phyloP scores from a whole-genome alignment of 1,284 basidiomycete species.

The Rhodotorula sp. region DNA sequence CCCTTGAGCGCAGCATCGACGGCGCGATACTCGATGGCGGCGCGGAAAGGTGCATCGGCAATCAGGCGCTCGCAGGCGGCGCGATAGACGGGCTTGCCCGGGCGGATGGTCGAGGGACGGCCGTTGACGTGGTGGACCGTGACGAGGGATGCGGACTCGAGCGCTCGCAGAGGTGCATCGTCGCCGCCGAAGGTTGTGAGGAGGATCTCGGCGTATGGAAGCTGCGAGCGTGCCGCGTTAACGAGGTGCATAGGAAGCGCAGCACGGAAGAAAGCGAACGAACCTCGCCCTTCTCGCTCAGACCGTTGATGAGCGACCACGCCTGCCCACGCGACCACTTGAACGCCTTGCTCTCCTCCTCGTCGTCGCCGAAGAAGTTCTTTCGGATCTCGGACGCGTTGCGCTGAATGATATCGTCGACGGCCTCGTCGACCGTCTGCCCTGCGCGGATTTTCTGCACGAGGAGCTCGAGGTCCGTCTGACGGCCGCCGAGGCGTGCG shows the following conservation, averaged over 20 bases:
- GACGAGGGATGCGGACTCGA: constrained; percentile 90
- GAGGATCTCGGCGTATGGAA: constrained; percentile 79
- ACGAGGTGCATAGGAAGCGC: not conserved
- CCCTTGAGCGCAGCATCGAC: constrained; percentile 71
- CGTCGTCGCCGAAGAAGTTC: constrained; percentile 80
- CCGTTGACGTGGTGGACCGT: constrained; percentile 63
- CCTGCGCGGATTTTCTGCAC: constrained; percentile 82
- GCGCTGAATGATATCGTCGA: constrained; percentile 72
- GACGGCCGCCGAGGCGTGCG: constrained; percentile 77
- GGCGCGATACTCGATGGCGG: constrained; percentile 76
- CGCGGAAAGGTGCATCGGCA: constrained; percentile 74
- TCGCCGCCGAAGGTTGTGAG: constrained; percentile 92
- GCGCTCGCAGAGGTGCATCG: constrained; percentile 72
- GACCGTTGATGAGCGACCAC: constrained; percentile 76
- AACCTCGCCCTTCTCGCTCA: constrained; percentile 72
- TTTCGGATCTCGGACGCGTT: constrained; percentile 83
- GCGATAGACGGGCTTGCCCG: constrained; percentile 86
- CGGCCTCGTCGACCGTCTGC: constrained; percentile 70
- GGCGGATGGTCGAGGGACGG: constrained; percentile 77
- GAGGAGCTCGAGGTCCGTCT: constrained; percentile 80
- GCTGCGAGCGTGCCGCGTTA: constrained; percentile 52
- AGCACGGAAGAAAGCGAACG: constrained; percentile 25
- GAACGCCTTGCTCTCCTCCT: constrained; percentile 76
- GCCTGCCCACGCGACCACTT: constrained; percentile 85
- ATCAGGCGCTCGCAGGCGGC: constrained; percentile 81